Evolutionary conservation across 129 eudicot species (phyloP).

Genomic region (Pulicaria dysenterica): DNA sequence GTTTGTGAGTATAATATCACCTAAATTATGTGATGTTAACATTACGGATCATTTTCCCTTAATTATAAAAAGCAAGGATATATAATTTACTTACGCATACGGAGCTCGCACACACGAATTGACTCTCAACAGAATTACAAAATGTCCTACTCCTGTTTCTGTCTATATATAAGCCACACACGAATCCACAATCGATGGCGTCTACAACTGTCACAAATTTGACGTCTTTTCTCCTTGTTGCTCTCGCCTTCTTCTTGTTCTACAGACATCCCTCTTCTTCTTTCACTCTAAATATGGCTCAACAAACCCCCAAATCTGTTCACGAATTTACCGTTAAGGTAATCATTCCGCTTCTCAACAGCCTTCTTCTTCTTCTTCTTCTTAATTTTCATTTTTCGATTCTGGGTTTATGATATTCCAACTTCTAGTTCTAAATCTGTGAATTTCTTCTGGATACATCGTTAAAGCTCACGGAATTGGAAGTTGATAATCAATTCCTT

Average conservation of each 20-base stretch:
- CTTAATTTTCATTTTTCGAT: background rate
- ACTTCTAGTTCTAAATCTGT: background rate
- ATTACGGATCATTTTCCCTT: no score
- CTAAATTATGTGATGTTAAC: no score
- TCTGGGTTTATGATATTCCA: constrained; percentile 3
- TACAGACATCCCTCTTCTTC: constrained; percentile 54
- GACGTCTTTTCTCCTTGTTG: constrained; percentile 61
- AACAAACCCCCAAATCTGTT: constrained; percentile 53
- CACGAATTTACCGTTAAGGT: constrained; percentile 84
- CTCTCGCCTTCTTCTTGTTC: constrained; percentile 46
- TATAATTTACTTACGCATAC: background rate
- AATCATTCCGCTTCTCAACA: constrained; percentile 9
- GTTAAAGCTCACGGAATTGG: constrained; percentile 16
- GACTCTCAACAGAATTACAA: constrained; percentile 14
- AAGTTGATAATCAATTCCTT: constrained; percentile 4
- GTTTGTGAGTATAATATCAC: no score
- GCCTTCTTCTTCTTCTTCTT: background rate
- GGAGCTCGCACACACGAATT: constrained; percentile 25
- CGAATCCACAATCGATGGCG: constrained; percentile 33
- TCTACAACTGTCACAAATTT: constrained; percentile 31
- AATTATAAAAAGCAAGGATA: background rate
- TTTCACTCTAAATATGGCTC: constrained; percentile 36
- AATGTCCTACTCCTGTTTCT: background rate
- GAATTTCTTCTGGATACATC: background rate
- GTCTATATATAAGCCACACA: constrained; percentile 16